These are phyloP conservation scores for Dendrobium officinale DNA, from an alignment of 106 monocot genomes.

Conservation along the genomic window DNA sequence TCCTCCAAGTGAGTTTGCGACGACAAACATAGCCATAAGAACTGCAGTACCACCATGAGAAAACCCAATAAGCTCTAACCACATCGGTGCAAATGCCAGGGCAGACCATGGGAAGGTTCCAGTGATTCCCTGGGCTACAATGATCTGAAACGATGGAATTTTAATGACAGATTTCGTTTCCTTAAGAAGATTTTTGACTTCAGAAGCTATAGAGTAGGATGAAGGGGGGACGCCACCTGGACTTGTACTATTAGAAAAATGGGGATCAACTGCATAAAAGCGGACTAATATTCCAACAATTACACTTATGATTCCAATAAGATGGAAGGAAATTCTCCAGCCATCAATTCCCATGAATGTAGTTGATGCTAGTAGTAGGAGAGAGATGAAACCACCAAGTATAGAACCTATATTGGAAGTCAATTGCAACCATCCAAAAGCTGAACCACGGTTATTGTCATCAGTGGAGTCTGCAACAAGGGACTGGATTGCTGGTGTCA, in stretches of 20 bases:
- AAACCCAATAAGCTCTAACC: slow-evolving; percentile 89
- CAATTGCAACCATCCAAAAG: slow-evolving; percentile 27
- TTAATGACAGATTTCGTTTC: slow-evolving; percentile 67
- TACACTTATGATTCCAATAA: slow-evolving; percentile 61
- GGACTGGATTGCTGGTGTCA: slow-evolving; percentile 80
- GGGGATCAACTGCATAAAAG: slow-evolving; percentile 70
- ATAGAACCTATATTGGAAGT: slow-evolving; percentile 4
- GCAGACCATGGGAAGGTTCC: slow-evolving; percentile 97
- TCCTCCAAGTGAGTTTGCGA: slow-evolving; percentile 57
- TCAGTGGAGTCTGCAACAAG: slow-evolving; percentile 84
- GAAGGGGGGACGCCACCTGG: not conserved
- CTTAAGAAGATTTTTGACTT: slow-evolving; percentile 37
- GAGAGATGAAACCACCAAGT: slow-evolving; percentile 64
- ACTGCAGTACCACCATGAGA: slow-evolving; percentile 57
- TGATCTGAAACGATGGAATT: slow-evolving; percentile 82
- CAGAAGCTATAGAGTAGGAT: slow-evolving; percentile 29
- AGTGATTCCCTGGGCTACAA: slow-evolving; percentile 86
- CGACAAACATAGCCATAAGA: slow-evolving; percentile 50
- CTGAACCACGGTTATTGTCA: slow-evolving; percentile 57
- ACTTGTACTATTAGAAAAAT: slow-evolving; percentile 8
- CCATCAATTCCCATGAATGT: slow-evolving; percentile 70
- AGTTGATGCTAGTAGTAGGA: slow-evolving; percentile 52
- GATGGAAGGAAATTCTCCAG: slow-evolving; percentile 85
- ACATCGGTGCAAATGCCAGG: slow-evolving; percentile 75
- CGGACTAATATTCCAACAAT: slow-evolving; percentile 61